phyloP scores from a whole-genome alignment of 2,329 filamentous ascomycete species.

The Cladophialophora carrionii region DNA sequence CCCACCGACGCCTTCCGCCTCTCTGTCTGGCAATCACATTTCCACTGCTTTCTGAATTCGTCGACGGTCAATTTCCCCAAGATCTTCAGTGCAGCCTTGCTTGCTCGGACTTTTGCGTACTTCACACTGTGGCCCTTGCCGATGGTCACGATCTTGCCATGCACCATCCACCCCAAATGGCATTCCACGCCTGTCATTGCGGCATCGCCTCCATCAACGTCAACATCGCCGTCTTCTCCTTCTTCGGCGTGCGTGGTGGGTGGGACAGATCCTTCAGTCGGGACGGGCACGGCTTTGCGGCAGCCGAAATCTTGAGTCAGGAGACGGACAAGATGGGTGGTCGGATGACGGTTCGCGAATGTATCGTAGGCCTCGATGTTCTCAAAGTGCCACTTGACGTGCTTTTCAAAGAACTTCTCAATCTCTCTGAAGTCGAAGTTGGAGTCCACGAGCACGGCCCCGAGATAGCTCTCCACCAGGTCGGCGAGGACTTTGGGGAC shows the following conservation, averaged over 20 bases:
- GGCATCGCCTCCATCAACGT: constrained; percentile 44
- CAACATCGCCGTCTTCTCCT: constrained; percentile 47
- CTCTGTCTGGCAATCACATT: constrained; percentile 33
- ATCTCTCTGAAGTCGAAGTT: constrained; percentile 75
- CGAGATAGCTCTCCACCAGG: constrained; percentile 84
- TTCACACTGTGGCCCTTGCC: constrained; percentile 65
- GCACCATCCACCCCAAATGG: constrained; percentile 65
- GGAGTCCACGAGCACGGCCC: constrained; percentile 89
- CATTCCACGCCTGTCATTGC: constrained; percentile 56
- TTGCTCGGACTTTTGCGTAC: constrained; percentile 69
- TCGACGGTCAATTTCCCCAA: constrained; percentile 56
- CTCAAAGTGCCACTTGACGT: constrained; percentile 76
- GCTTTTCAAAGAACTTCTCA: constrained; percentile 72
- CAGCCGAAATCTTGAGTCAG: constrained; percentile 70
- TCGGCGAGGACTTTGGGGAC: constrained; percentile 70
- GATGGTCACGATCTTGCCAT: constrained; percentile 68
- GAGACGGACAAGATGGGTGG: constrained; percentile 69
- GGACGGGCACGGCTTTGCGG: constrained; percentile 54
- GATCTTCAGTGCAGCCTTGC: constrained; percentile 45
- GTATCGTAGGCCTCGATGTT: constrained; percentile 87
- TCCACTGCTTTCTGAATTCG: constrained; percentile 66
- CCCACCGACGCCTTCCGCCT: not conserved
- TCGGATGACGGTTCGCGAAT: constrained; percentile 84
- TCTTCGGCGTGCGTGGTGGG: constrained; percentile 10
- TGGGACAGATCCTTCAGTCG: constrained; percentile 35